These are phyloP conservation scores for Cylindrotheca fusiformis DNA, from an alignment of 108 stramenopile genomes.

Conservation along the genomic window DNA sequence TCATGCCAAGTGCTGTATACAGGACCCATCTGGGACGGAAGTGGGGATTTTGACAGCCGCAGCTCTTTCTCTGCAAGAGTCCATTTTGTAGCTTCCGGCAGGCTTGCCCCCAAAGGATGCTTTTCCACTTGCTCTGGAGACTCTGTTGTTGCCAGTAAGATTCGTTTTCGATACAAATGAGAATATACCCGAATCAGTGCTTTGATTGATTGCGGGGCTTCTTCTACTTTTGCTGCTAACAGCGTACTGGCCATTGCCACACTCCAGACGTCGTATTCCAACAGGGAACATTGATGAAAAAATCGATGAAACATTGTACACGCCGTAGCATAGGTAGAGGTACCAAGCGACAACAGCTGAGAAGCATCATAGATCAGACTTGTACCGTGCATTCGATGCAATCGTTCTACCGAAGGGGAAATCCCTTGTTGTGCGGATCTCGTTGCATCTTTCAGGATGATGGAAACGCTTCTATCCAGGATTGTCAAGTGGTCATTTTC, in stretches of 20 bases:
- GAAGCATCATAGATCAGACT: conserved; percentile 48
- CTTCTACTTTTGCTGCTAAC: conserved; percentile 69
- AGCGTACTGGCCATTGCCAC: conserved; percentile 61
- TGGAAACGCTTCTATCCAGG: conserved; percentile 35
- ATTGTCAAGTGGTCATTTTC: conserved; percentile 13
- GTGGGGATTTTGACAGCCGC: conserved; percentile 29
- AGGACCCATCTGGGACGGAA: conserved; percentile 43
- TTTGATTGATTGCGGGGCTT: conserved; percentile 41
- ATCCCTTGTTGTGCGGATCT: conserved; percentile 32
- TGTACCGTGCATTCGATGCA: conserved; percentile 78
- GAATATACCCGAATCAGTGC: conserved; percentile 52
- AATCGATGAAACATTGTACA: conserved; percentile 73
- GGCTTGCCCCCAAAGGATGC: conserved; percentile 10
- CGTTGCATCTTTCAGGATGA: conserved; percentile 27
- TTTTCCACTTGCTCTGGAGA: neutral
- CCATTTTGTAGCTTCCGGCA: conserved; percentile 4
- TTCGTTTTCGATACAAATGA: conserved; percentile 60
- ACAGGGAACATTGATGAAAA: conserved; percentile 59
- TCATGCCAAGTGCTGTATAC: conserved; percentile 69
- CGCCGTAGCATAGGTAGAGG: conserved; percentile 42
- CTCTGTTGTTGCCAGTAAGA: conserved; percentile 25
- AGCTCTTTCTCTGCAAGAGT: conserved; percentile 38
- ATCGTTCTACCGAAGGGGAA: conserved; percentile 45
- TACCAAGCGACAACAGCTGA: conserved; percentile 13
- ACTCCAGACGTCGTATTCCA: conserved; percentile 63